These are phyloP conservation scores for Alternaria incomplexa DNA, from an alignment of 2,329 filamentous ascomycete genomes.

Conservation along the genomic window DNA sequence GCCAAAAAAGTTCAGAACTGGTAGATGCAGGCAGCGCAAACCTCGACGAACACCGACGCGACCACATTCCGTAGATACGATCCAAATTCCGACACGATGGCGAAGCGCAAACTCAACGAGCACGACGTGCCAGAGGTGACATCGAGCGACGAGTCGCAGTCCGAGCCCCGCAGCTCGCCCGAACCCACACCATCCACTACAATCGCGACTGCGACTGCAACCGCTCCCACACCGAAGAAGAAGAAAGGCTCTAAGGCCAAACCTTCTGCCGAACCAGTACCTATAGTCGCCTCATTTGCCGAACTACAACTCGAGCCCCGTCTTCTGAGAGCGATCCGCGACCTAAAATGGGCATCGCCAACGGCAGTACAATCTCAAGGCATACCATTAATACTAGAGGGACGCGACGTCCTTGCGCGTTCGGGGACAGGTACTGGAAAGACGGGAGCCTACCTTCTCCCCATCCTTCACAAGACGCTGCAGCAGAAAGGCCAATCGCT, in stretches of 20 bases:
- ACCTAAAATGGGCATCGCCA: conserved; percentile 82
- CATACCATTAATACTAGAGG: conserved; percentile 85
- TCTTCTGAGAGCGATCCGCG: conserved; percentile 82
- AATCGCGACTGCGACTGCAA: background rate
- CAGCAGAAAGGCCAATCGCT: conserved; percentile 81
- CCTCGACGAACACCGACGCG: conserved; percentile 3
- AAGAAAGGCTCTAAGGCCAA: conserved; percentile 7
- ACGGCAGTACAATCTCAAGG: conserved; percentile 88
- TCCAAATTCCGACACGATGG: background rate
- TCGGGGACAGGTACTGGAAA: conserved; percentile 97
- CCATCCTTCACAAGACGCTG: conserved; percentile 83
- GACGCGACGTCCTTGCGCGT: conserved; percentile 87
- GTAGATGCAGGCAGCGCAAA: conserved; percentile 6
- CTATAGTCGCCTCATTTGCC: conserved; percentile 64
- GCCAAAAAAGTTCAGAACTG: conserved; percentile 28
- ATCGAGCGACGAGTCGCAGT: conserved; percentile 28
- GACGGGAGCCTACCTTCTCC: conserved; percentile 93
- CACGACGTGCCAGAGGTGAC: conserved; percentile 52
- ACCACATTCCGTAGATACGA: background rate
- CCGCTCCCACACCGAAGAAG: background rate
- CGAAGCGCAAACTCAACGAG: conserved; percentile 59
- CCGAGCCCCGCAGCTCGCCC: conserved; percentile 17
- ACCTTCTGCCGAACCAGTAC: background rate
- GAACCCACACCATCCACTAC: background rate
- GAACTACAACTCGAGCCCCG: conserved; percentile 82